Conservation (phyloP, 2,329 filamentous ascomycete genomes). For the Boeremia exigua region DNA sequence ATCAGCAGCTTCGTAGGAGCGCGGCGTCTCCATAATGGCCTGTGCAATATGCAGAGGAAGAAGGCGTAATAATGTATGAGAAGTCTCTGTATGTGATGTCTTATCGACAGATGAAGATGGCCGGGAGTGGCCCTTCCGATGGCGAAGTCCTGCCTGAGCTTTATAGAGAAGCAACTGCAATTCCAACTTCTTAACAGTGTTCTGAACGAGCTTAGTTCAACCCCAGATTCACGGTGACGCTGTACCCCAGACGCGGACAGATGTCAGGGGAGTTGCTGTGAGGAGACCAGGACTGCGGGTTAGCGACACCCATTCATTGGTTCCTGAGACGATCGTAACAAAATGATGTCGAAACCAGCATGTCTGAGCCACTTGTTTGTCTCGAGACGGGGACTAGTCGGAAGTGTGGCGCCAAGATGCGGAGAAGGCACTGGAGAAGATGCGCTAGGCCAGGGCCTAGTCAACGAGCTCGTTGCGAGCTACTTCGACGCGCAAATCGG, state of each 20-base stretch:
- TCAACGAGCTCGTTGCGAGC: conserved; percentile 14
- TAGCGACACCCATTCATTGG: conserved; percentile 23
- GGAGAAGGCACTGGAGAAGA: conserved; percentile 7
- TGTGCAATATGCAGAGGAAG: background rate
- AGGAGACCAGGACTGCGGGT: conserved; percentile 14
- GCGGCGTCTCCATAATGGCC: conserved; percentile 27
- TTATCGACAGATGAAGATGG: conserved; percentile 7
- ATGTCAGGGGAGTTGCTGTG: conserved; percentile 15
- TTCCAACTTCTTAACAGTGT: conserved; percentile 20
- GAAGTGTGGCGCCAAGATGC: background rate
- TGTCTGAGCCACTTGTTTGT: conserved; percentile 7
- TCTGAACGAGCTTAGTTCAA: conserved; percentile 22
- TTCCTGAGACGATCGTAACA: background rate
- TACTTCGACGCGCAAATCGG: conserved; percentile 8
- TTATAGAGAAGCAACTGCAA: conserved; percentile 30
- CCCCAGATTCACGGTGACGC: conserved; percentile 35
- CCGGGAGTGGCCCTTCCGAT: background rate
- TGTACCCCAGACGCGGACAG: conserved; percentile 21
- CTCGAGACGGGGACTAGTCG: conserved; percentile 24
- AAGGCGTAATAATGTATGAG: background rate
- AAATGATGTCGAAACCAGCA: background rate
- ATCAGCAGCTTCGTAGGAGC: conserved; percentile 28
- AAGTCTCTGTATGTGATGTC: background rate
- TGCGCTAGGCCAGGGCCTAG: conserved; percentile 5
- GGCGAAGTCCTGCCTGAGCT: conserved; percentile 19